These are phyloP conservation scores for Ophiocordyceps sinensis DNA, from an alignment of 2,329 filamentous ascomycete species.

Conservation along the genomic window DNA sequence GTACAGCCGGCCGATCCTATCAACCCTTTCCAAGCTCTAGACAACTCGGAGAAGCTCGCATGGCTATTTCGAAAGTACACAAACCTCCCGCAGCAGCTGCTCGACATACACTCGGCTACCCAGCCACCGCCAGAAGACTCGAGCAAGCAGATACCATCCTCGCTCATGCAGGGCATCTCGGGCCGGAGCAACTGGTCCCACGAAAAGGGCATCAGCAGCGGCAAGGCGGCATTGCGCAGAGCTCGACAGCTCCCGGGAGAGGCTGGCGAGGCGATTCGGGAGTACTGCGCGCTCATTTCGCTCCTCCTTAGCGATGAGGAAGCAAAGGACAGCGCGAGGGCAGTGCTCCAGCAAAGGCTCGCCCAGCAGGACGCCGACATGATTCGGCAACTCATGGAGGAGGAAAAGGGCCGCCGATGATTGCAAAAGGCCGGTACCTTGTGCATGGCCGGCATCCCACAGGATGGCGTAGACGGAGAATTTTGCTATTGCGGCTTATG, in stretches of 20 bases:
- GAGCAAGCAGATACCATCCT: constrained; percentile 15
- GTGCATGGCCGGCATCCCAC: background rate
- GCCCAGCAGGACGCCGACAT: constrained; percentile 31
- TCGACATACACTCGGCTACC: constrained; percentile 33
- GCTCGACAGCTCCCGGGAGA: constrained; percentile 35
- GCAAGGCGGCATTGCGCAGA: constrained; percentile 36
- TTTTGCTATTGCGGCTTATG: background rate
- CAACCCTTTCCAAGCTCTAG: constrained; percentile 37
- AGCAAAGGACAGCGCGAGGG: constrained; percentile 15
- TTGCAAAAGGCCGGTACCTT: no score
- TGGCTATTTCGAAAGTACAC: constrained; percentile 40
- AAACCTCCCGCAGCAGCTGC: constrained; percentile 28
- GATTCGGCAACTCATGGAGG: constrained; percentile 33
- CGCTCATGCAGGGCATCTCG: constrained; percentile 17
- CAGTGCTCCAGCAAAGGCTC: constrained; percentile 28
- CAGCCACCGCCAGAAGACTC: constrained; percentile 24
- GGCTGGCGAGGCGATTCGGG: constrained; percentile 43
- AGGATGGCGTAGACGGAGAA: background rate
- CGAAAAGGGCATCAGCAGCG: constrained; percentile 42
- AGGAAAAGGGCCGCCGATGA: constrained; percentile 20
- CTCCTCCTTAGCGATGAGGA: constrained; percentile 26
- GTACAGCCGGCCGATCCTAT: constrained; percentile 7
- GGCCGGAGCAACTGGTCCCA: constrained; percentile 37
- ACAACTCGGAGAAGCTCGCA: constrained; percentile 32
- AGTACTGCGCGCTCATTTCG: constrained; percentile 44